These are phyloP conservation scores for Naematelia aurantialba DNA, from an alignment of 768 basidiomycete genomes.

Conservation along the genomic window DNA sequence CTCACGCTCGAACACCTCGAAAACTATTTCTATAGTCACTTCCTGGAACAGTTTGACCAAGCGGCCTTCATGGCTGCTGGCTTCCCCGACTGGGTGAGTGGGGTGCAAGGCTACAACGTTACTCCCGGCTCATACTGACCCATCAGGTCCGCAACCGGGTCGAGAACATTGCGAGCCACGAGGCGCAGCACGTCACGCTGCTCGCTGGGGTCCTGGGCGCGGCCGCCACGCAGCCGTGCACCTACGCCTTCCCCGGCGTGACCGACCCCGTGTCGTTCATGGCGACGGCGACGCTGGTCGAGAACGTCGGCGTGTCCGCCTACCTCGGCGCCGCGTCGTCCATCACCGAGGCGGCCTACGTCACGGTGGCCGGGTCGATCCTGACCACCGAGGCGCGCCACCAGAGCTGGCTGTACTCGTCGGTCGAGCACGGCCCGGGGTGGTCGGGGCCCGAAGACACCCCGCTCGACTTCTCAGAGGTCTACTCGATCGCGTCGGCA, in stretches of 20 bases:
- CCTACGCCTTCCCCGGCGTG: conserved; percentile 59
- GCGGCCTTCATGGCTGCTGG: conserved; percentile 55
- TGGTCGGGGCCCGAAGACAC: conserved; percentile 65
- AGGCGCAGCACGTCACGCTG: conserved; percentile 59
- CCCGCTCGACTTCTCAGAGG: conserved; percentile 53
- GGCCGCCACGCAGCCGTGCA: conserved; percentile 57
- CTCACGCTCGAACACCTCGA: conserved; percentile 51
- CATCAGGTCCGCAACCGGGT: conserved; percentile 43
- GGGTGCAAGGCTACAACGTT: neutral
- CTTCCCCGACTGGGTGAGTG: conserved; percentile 53
- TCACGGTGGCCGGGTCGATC: conserved; percentile 61
- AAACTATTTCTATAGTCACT: conserved; percentile 40
- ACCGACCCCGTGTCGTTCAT: conserved; percentile 57
- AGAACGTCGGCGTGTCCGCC: conserved; percentile 59
- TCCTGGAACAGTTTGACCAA: conserved; percentile 55
- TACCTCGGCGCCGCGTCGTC: conserved; percentile 60
- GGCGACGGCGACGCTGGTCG: conserved; percentile 57
- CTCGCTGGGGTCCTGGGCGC: conserved; percentile 55
- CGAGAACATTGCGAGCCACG: conserved; percentile 59
- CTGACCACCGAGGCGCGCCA: conserved; percentile 64
- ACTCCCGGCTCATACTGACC: neutral
- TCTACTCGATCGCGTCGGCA: conserved; percentile 54
- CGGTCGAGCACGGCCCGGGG: conserved; percentile 55
- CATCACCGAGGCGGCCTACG: conserved; percentile 51
- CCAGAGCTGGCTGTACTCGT: conserved; percentile 61